Evolutionary conservation across 1,284 basidiomycete species (phyloP).

Genomic region (Ceratobasidium sp.): DNA sequence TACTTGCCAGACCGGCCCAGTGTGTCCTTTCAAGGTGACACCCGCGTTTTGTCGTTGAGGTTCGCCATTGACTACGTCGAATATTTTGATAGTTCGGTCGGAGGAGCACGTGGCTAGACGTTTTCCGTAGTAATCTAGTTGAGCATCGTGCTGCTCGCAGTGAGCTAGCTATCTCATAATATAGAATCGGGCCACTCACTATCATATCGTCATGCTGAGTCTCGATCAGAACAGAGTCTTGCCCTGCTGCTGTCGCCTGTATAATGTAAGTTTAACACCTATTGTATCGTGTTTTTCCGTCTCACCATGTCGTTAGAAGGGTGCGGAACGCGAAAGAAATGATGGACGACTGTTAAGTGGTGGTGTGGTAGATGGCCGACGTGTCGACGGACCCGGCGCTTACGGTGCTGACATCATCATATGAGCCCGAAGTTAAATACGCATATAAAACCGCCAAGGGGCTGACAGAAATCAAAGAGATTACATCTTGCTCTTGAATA

Average conservation of each 20-base stretch:
- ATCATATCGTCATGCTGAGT: conserved; percentile 97
- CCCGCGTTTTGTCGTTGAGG: conserved; percentile 69
- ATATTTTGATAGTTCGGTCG: conserved; percentile 94
- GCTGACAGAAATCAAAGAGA: no score
- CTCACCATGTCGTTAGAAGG: conserved; percentile 4
- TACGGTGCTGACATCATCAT: conserved; percentile 26
- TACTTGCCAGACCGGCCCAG: conserved; percentile 97
- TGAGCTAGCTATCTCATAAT: conserved; percentile 12
- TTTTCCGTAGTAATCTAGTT: conserved; percentile 97
- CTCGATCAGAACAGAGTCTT: conserved; percentile 76
- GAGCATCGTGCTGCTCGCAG: conserved; percentile 86
- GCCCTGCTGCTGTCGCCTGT: conserved; percentile 37
- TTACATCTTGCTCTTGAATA: no score
- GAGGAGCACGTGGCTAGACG: conserved; percentile 96
- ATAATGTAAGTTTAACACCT: background rate
- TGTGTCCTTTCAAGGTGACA: conserved; percentile 90
- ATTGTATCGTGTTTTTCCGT: background rate
- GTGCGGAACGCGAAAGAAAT: background rate
- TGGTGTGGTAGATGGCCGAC: conserved; percentile 25
- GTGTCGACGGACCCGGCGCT: conserved; percentile 33
- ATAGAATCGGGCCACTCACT: conserved; percentile 61
- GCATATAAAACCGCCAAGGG: no score
- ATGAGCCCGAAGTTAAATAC: background rate
- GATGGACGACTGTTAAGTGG: background rate
- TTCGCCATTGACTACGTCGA: conserved; percentile 92